Base-by-base conservation (phyloP, 495 filamentous ascomycete species). In the Letharia columbiana region DNA sequence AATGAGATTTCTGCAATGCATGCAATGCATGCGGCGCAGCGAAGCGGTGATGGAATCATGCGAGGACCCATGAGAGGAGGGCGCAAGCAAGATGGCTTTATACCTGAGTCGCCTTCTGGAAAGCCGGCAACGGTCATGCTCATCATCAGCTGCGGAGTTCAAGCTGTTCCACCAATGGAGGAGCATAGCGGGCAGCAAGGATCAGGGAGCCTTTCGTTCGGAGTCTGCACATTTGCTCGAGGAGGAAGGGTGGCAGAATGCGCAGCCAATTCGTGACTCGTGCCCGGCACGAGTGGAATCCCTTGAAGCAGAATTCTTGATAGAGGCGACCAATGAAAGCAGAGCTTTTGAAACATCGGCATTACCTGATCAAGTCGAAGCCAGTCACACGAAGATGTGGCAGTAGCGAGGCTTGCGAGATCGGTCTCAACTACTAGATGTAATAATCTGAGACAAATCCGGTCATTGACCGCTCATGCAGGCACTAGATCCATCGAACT, bases 391-490 rank as follows among this genome's bases (percentile, higher is more conserved):
- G 52, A 28, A 18, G 28, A 54, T 54, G 8, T 54, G 9, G 28
- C 28, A 54, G 4, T 15, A 35, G 52, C 15, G 15, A 56, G 52
- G 52, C 52, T 56, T 56, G 52, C 28, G 17, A 7, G 8, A 17
- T 56, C 31, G 31, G 28, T 56, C 52, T 56, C 31, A 20, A 35
- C 1, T 56, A 35, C 31, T 33, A 5, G 17, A 56, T 56, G 52
- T 13, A 56, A 56, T 56, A 8, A 56, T 35, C 28, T 35, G 52
- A 56, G 52, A 56, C 41, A 33, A 13, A 56, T 56, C 15, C 52
- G 13, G 52, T 56, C 52, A 56, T 56, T 56, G 52, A 56, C 28
- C 52, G 52, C 31, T 56, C 52, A 35, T 35, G 52, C 52, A 56
- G 35, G 28, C 52, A 56, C 12, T 56, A 56, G 28, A 35, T 33